Percentiles rank a stretch among this genome's conserved stretches.
Conservation (phyloP, 176 grass and related monocot species). For the Oryza glumipatula region DNA sequence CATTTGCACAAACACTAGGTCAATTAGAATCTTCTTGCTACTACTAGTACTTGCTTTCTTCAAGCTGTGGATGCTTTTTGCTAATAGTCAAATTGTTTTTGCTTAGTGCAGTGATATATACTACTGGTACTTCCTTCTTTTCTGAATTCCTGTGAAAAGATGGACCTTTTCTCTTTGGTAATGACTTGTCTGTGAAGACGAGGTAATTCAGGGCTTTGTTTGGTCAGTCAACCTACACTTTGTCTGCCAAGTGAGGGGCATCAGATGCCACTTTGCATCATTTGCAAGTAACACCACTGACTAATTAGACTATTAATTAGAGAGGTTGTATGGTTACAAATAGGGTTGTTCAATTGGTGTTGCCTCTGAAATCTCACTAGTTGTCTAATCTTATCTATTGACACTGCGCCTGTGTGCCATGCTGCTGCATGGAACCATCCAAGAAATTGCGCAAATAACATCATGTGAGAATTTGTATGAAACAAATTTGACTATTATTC, state of each 20-base stretch:
- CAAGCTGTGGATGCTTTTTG: neutral
- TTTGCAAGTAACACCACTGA: neutral
- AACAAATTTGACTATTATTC: too few species aligned
- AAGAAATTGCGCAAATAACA: neutral
- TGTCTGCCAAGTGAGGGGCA: conserved; percentile 44
- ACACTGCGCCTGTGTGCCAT: too few species aligned
- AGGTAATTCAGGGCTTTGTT: neutral
- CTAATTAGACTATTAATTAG: neutral
- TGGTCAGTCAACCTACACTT: conserved; percentile 32
- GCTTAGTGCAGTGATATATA: neutral
- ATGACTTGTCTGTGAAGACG: conserved; percentile 14
- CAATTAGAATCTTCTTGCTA: neutral
- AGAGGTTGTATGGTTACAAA: neutral
- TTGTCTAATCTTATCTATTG: neutral
- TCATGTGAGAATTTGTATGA: neutral
- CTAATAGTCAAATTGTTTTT: conserved; percentile 1
- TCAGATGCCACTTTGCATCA: neutral
- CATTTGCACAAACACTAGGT: neutral
- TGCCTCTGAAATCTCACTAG: neutral
- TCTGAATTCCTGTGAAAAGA: neutral
- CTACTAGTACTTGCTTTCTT: neutral
- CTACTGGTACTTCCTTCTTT: neutral
- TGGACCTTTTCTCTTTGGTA: neutral
- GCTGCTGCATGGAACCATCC: too few species aligned
- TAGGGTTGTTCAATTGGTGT: neutral